Base-by-base conservation (phyloP, 1,284 basidiomycete species). In the Kwoniella shivajii region DNA sequence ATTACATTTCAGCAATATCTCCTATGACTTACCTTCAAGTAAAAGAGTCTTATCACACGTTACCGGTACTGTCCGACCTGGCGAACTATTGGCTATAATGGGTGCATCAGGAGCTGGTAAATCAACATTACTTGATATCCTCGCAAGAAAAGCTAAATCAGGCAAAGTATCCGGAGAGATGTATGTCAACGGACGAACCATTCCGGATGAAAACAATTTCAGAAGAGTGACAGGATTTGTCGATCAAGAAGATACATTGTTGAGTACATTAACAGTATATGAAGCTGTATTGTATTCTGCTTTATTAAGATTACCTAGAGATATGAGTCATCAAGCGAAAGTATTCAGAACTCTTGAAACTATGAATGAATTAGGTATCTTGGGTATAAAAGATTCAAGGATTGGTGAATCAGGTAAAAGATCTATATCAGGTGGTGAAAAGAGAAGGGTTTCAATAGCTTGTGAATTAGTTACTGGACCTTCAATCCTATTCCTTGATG, bases 381-480 rank as follows among this genome's bases (percentile, higher is more conserved):
- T 95, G 57, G 85, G 86, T 0, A 96, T 99, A 76, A 90, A 89
- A 80, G 90, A 92, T 72, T 86, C 86, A 62, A 82, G 92, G 60
- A 94, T 98, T 59, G 95, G 93, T 7, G 88, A 90, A 52, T 86
- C 85, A 53, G 90, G 75, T 30, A 70, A 84, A 61, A 84, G 93
- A 11, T 91, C 89, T 6, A 97, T 97, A 60, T 94, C 90, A 31
- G 93, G 95, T 43, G 95, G 95, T 16, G 95, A 95, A 81, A 97
- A 97, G 80, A 85, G 93, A 48, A 84, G 93, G 18, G 95, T 94
- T 1, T 92, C 90, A 0, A 98, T 99, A 63, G 95, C 95, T n/a
- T 98, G 95, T 74, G 95, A 98, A 78, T 82, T 99, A 24, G 95
- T 98, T 36, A 99, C 94, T 0, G 92, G 90, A 49, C 94, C 94